Evolutionary conservation across 1,139 yeast species (phyloP).

Genomic region (Yamadazyma atlantica): DNA sequence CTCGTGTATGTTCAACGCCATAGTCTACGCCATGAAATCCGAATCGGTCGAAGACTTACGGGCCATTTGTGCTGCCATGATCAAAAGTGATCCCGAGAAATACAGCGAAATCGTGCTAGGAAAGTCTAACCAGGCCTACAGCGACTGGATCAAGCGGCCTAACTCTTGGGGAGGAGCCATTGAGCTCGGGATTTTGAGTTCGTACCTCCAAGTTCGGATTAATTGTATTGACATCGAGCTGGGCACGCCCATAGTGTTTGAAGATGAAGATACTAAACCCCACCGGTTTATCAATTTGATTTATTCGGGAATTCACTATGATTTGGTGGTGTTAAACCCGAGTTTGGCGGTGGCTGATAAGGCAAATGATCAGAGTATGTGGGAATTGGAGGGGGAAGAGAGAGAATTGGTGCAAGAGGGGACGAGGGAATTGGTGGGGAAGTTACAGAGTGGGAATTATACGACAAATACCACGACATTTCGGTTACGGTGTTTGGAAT

Average conservation of each 20-base stretch:
- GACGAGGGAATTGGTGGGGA: constrained; percentile 38
- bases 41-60: constrained; percentile 38
- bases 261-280: constrained; percentile 33
- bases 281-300: constrained; percentile 50
- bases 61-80: constrained; percentile 48
- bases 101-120: constrained; percentile 66
- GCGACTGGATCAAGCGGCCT: constrained; percentile 59
- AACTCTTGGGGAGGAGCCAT: constrained; percentile 89
- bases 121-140: constrained; percentile 48
- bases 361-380: constrained; percentile 40
- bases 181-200: constrained; percentile 66
- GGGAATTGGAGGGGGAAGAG: constrained; percentile 22
- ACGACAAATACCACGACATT: constrained; percentile 69
- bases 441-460: constrained; percentile 54
- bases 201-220: constrained; percentile 52
- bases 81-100: constrained; percentile 39
- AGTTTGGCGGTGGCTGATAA: constrained; percentile 22
- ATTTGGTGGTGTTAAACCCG: constrained; percentile 50
- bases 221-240: constrained; percentile 70
- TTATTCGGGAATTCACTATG: constrained; percentile 79
- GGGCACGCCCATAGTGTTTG: constrained; percentile 57
- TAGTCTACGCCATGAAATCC: constrained; percentile 50
- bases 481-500: constrained; percentile 56
- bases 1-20: constrained; percentile 74
- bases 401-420: constrained; percentile 39